Conservation (phyloP, 148 eudicot species). For the Silene conica region DNA sequence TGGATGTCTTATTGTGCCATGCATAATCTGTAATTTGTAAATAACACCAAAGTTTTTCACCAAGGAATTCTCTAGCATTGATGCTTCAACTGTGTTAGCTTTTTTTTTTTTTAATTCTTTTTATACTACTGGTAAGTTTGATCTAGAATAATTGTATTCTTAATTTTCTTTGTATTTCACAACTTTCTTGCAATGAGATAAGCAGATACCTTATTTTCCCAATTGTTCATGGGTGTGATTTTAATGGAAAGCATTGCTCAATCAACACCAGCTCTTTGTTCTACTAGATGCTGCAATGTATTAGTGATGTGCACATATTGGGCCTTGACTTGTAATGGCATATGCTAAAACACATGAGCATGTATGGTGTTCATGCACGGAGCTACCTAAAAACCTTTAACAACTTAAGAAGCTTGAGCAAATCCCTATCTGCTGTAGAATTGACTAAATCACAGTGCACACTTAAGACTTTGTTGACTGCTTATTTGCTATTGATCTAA, state of each 20-base stretch:
- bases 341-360: not conserved
- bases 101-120: too few relatives aligned
- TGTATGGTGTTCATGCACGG: not conserved
- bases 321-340: not conserved
- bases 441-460: not conserved
- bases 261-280: slow-evolving; percentile 1
- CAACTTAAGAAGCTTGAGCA: too few relatives aligned
- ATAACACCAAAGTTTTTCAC: not conserved
- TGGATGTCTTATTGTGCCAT: not conserved
- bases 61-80: not conserved
- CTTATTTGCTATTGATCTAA: not conserved
- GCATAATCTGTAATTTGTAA: not conserved
- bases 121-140: too few relatives aligned
- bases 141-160: too few relatives aligned
- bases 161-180: too few relatives aligned
- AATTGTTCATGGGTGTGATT: not conserved
- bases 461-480: not conserved
- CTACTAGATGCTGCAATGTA: not conserved
- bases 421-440: not conserved
- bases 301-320: not conserved
- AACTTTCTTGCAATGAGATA: too few relatives aligned
- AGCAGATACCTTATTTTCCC: not conserved
- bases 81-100: too few relatives aligned
- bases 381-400: not conserved
- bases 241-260: not conserved